Evolutionary conservation across 441 rosid species (phyloP).

Genomic region (Populus tomentosa): DNA sequence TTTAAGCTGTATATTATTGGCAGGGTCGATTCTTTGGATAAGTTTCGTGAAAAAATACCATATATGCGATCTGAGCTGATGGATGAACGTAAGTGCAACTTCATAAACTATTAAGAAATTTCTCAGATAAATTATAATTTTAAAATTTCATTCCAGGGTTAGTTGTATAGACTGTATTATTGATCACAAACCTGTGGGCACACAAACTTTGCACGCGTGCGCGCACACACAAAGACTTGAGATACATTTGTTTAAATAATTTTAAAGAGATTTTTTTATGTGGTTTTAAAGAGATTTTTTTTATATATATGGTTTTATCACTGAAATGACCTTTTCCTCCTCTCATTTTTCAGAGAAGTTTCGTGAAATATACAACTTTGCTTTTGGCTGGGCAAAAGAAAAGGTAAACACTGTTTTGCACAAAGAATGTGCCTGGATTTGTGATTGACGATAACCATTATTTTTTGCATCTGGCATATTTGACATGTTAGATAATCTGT

Average conservation of each 20-base stretch:
- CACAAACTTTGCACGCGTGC: constrained; percentile 3
- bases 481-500: neutral
- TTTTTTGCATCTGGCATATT: neutral
- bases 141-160: neutral
- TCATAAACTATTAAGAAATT: constrained; percentile 2
- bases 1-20: constrained; percentile 25
- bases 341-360: constrained; percentile 71
- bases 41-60: constrained; percentile 24
- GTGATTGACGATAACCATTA: neutral
- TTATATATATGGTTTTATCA: constrained; percentile 10
- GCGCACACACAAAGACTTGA: neutral
- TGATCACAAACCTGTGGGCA: neutral
- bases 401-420: constrained; percentile 44
- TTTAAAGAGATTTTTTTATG: constrained; percentile 50
- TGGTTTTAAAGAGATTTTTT: neutral
- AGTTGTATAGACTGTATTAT: neutral
- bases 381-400: constrained; percentile 99
- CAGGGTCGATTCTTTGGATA: constrained; percentile 85
- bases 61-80: constrained; percentile 76
- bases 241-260: neutral
- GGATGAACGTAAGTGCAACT: constrained; percentile 72
- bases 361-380: constrained; percentile 86
- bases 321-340: constrained; percentile 84
- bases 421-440: neutral
- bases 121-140: neutral